Conservation (phyloP, 306 rosid genomes). For the Delonix regia region DNA sequence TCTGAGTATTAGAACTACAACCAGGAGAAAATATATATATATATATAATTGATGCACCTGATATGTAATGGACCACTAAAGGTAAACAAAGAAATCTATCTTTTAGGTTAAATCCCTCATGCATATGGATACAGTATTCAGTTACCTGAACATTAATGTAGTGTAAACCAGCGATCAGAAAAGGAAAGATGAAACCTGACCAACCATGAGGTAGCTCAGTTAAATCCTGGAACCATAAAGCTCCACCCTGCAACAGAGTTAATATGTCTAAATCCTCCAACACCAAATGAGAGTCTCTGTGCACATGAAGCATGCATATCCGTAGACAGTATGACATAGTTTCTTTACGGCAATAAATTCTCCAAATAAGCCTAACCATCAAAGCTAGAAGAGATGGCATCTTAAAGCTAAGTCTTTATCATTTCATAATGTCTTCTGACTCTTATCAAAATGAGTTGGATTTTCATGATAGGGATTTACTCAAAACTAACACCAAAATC, state of each 20-base stretch:
- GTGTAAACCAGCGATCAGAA: constrained; percentile 78
- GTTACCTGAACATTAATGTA: constrained; percentile 72
- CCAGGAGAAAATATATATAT: no score
- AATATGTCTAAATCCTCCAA: constrained; percentile 34
- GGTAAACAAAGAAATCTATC: constrained; percentile 23
- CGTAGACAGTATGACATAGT: constrained; percentile 10
- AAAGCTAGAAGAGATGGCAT: not conserved
- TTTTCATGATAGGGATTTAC: constrained; percentile 26
- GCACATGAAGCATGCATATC: constrained; percentile 1
- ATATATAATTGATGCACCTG: not conserved
- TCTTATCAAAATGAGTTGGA: constrained; percentile 31
- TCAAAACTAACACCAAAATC: constrained; percentile 15
- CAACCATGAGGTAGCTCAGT: constrained; percentile 73
- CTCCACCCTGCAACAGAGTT: constrained; percentile 77
- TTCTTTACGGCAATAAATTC: constrained; percentile 28
- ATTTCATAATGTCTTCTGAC: constrained; percentile 12
- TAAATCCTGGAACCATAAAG: constrained; percentile 90
- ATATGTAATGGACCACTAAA: constrained; percentile 4
- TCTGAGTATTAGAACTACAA: not conserved
- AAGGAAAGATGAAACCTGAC: constrained; percentile 76
- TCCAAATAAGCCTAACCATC: constrained; percentile 6
- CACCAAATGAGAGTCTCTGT: not conserved
- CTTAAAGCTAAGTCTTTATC: constrained; percentile 19
- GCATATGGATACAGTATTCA: constrained; percentile 31
- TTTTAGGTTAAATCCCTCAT: constrained; percentile 7